These are phyloP conservation scores for Aspergillus novofumigatus DNA, from an alignment of 2,329 filamentous ascomycete species.

Conservation along the genomic window DNA sequence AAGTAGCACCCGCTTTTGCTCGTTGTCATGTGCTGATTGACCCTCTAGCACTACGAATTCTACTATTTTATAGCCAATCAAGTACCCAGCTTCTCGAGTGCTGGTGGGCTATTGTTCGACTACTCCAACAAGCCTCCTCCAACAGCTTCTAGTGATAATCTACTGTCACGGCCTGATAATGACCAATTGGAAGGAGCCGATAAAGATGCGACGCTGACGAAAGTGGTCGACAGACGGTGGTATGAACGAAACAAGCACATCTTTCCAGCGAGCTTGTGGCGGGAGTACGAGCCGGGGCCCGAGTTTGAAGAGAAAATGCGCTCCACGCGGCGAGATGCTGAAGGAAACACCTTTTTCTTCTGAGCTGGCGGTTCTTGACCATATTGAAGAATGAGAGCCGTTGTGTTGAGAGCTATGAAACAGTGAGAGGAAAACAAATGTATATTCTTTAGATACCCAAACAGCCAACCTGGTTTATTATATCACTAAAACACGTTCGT, in stretches of 20 bases:
- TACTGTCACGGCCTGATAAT: constrained; percentile 46
- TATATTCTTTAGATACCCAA: constrained; percentile 11
- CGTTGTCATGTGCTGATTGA: constrained; percentile 6
- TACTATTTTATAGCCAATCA: constrained; percentile 91
- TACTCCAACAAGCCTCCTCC: constrained; percentile 53
- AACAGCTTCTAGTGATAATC: constrained; percentile 32
- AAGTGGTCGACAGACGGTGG: constrained; percentile 94
- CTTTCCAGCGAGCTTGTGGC: constrained; percentile 93
- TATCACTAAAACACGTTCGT: neutral
- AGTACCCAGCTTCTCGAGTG: constrained; percentile 61
- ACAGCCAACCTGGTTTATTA: neutral
- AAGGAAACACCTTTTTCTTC: constrained; percentile 94
- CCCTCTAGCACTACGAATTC: constrained; percentile 82
- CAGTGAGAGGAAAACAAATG: constrained; percentile 3
- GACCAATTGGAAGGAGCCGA: constrained; percentile 66
- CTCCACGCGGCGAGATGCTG: constrained; percentile 73
- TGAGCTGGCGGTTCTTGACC: constrained; percentile 8
- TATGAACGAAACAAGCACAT: constrained; percentile 98
- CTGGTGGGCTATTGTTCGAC: constrained; percentile 74
- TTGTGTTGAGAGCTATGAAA: constrained; percentile 5
- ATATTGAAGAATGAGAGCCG: constrained; percentile 9
- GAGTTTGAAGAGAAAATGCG: constrained; percentile 63
- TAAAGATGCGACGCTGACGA: constrained; percentile 78
- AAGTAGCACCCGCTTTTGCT: constrained; percentile 39
- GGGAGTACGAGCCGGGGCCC: constrained; percentile 85